phyloP scores from a whole-genome alignment of 208 protist species.

The Trypanosoma brucei region DNA sequence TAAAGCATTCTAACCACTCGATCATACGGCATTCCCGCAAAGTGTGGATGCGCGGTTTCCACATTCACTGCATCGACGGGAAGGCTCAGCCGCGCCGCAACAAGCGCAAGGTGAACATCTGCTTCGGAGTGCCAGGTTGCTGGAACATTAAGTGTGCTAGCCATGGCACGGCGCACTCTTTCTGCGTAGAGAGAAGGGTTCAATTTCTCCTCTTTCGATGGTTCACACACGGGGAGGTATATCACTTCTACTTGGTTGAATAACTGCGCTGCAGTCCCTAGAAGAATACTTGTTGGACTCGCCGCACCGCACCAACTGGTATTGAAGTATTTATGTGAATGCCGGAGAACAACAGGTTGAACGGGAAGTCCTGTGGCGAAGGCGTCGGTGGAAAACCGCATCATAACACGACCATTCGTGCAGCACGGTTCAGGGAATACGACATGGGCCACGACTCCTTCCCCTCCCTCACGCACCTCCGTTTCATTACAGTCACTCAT shows the following conservation, averaged over 20 bases:
- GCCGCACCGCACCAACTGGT: constrained; percentile 23
- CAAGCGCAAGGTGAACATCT: constrained; percentile 6
- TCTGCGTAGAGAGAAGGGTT: constrained; percentile 28
- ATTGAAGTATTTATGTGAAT: constrained; percentile 29
- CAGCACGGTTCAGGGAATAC: constrained; percentile 66
- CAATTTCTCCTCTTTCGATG: constrained; percentile 23
- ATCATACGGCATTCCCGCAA: constrained; percentile 7
- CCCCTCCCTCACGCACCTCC: no score
- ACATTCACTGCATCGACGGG: constrained; percentile 15
- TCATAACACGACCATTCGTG: constrained; percentile 32
- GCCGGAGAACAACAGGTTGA: constrained; percentile 43
- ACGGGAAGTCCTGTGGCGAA: constrained; percentile 42
- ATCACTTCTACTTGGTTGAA: constrained; percentile 29
- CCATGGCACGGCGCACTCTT: constrained; percentile 24
- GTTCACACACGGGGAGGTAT: constrained; percentile 31
- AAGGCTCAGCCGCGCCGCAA: constrained; percentile 1
- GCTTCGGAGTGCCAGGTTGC: constrained; percentile 15
- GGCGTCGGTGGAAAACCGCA: constrained; percentile 43
- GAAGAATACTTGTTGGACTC: not conserved
- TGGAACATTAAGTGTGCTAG: constrained; percentile 14
- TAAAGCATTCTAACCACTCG: constrained; percentile 13
- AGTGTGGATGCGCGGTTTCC: constrained; percentile 14
- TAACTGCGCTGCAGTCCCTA: constrained; percentile 24
- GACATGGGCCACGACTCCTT: constrained; percentile 8
- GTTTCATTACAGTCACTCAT: no score